Evolutionary conservation across 805 yeast genomes (phyloP), one percentile per base, ranked within the genome.

Genomic region (Lipomyces yamanashiensis): DNA sequence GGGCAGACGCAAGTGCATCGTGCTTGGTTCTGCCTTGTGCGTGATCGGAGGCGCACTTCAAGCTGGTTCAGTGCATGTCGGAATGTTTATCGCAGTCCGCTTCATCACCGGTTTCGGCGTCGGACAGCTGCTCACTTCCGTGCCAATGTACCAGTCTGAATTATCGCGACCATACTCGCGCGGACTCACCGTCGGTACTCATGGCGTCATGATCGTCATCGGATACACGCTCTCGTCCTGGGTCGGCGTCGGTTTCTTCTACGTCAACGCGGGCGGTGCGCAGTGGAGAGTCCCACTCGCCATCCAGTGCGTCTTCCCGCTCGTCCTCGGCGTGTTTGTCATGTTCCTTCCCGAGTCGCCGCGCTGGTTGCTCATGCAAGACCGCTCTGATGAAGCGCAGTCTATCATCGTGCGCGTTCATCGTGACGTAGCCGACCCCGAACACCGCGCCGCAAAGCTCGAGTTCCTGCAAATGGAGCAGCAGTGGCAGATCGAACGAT

Each of bases 231-330:
- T 83, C 3, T 80, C 85, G 53, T 83, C 84, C 64, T 85, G 88
- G 88, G 81, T 82, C 5, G 88, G 85, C 12, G 56, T 58, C 23
- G 56, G 62, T 2, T 58, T 58, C 40, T 51, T 34, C 51, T 58
- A 34, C 39, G 57, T 51, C 47, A 33, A 58, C 40, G 57, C 51
- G 7, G 44, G 47, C 19, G 63, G 63, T 12, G 57, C 66, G 9
- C 79, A 86, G 21, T 87, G 90, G 90, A 84, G 92, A 77, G 80
- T 87, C 71, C 91, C 91, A n/a, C 80, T 87, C 63, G 85, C 87
- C 0, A 77, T 86, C 71, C 92, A 87, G 75, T 78, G 84, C 59
- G 39, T 58, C 40, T 53, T 54, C 39, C 56, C 66, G 7, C 53
- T 58, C 7, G 19, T 41, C 7, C 37, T 54, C 34, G 48, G 47